phyloP scores from a whole-genome alignment of 371 early-diverging fungal genomes.

The Mortierella sp. region DNA sequence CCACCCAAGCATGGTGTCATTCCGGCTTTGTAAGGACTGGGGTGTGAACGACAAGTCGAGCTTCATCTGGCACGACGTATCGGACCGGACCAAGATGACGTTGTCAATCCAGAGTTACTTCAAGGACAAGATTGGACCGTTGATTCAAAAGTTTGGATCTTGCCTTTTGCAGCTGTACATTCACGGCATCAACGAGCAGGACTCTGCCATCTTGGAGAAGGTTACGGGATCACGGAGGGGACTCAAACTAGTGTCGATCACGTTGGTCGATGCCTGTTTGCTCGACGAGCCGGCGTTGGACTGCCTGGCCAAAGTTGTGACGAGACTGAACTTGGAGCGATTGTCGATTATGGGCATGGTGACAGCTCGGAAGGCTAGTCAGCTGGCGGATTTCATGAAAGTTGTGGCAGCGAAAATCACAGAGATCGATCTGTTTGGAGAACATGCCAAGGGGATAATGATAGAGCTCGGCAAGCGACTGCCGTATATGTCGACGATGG shows the following conservation, averaged over 20 bases:
- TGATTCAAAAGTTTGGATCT: conserved; percentile 42
- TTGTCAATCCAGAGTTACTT: conserved; percentile 35
- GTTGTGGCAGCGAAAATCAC: conserved; percentile 38
- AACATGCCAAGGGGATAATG: conserved; percentile 21
- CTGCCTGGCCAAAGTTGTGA: conserved; percentile 32
- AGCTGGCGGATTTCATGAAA: conserved; percentile 39
- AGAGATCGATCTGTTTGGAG: conserved; percentile 34
- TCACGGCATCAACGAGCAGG: conserved; percentile 29
- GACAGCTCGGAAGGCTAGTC: conserved; percentile 6
- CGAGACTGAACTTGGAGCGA: conserved; percentile 14
- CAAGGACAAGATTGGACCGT: conserved; percentile 48
- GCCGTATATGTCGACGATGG: conserved; percentile 32
- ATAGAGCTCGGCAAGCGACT: conserved; percentile 35
- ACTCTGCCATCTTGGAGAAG: conserved; percentile 40
- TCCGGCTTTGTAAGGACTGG: conserved; percentile 39
- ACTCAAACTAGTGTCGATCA: conserved; percentile 34
- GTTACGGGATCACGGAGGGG: conserved; percentile 41
- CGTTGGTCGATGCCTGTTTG: conserved; percentile 25
- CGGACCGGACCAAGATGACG: conserved; percentile 46
- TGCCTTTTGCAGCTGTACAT: conserved; percentile 33
- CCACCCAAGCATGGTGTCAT: conserved; percentile 35
- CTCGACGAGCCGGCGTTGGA: conserved; percentile 26
- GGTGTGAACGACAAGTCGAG: conserved; percentile 32
- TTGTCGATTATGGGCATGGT: conserved; percentile 39
- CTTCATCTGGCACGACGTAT: conserved; percentile 41